These are phyloP conservation scores for Porcisia hertigi DNA, from an alignment of 208 protist species.

Conservation along the genomic window DNA sequence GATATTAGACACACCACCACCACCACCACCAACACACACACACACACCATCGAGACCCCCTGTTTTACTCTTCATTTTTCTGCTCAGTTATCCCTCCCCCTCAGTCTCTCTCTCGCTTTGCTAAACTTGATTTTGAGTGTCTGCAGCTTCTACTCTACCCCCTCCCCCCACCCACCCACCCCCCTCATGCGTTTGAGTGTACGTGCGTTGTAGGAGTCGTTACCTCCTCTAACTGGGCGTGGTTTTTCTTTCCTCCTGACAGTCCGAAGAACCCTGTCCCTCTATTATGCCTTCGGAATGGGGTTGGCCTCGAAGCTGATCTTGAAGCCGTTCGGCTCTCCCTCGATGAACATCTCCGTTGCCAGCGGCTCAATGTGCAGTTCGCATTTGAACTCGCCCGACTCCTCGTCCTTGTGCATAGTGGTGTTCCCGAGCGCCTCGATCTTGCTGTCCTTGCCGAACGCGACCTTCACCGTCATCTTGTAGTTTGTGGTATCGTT, in stretches of 20 bases:
- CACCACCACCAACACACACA: no score
- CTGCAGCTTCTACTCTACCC: neutral
- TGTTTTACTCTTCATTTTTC: no score
- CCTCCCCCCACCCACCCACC: neutral
- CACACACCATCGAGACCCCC: no score
- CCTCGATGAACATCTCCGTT: constrained; percentile 83
- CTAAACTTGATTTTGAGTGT: neutral
- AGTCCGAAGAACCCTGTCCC: neutral
- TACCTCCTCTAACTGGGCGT: neutral
- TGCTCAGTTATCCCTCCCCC: no score
- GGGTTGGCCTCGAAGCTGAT: constrained; percentile 77
- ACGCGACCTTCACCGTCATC: constrained; percentile 73
- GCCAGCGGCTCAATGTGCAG: constrained; percentile 48
- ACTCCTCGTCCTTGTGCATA: constrained; percentile 48
- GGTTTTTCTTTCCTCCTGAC: neutral
- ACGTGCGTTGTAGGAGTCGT: neutral
- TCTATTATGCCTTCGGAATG: constrained; percentile 32
- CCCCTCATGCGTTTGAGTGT: neutral
- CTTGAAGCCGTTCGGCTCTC: constrained; percentile 81
- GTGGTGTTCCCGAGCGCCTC: constrained; percentile 56
- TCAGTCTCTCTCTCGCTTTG: neutral
- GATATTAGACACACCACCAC: no score
- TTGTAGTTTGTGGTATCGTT: constrained; percentile 83
- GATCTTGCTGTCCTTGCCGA: constrained; percentile 77
- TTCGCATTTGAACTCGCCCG: constrained; percentile 66